Conservation (phyloP, 345 rosid species). For the Dimocarpus longan region DNA sequence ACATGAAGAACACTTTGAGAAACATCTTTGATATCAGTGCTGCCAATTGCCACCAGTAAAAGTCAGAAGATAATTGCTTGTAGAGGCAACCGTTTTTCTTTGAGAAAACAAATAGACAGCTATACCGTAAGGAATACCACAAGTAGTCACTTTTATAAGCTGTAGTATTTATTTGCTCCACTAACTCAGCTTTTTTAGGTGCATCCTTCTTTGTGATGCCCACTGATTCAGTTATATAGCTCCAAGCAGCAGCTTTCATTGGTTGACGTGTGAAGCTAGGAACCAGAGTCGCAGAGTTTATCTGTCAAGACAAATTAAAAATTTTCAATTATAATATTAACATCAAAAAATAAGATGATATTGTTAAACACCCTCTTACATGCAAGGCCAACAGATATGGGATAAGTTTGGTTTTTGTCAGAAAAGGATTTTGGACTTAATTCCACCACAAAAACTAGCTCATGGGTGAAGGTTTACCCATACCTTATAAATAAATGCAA, state of each 20-base stretch:
- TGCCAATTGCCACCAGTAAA: conserved; percentile 29
- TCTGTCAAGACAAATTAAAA: conserved; percentile 41
- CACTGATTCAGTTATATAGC: conserved; percentile 76
- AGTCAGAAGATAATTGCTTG: conserved; percentile 3
- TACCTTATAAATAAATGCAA: no score
- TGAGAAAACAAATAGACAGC: conserved; percentile 9
- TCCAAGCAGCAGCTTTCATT: conserved; percentile 55
- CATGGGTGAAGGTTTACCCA: no score
- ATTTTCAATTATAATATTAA: conserved; percentile 8
- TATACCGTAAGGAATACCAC: conserved; percentile 90
- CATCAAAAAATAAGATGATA: neutral
- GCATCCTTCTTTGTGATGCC: conserved; percentile 76
- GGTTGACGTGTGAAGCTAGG: conserved; percentile 54
- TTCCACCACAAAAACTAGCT: no score
- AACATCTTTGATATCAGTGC: conserved; percentile 58
- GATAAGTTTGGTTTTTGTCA: no score
- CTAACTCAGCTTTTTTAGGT: conserved; percentile 59
- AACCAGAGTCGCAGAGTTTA: conserved; percentile 62
- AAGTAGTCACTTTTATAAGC: conserved; percentile 86
- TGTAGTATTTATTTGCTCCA: conserved; percentile 89
- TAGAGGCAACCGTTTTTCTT: conserved; percentile 2
- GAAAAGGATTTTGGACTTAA: no score
- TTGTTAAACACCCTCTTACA: neutral
- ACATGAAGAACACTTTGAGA: conserved; percentile 74
- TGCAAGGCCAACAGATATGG: neutral